A percentile compares a stretch with the other conserved stretches of the same genome.
Conservation (phyloP, 1,139 yeast genomes). For the Magnusiomyces sp. region DNA sequence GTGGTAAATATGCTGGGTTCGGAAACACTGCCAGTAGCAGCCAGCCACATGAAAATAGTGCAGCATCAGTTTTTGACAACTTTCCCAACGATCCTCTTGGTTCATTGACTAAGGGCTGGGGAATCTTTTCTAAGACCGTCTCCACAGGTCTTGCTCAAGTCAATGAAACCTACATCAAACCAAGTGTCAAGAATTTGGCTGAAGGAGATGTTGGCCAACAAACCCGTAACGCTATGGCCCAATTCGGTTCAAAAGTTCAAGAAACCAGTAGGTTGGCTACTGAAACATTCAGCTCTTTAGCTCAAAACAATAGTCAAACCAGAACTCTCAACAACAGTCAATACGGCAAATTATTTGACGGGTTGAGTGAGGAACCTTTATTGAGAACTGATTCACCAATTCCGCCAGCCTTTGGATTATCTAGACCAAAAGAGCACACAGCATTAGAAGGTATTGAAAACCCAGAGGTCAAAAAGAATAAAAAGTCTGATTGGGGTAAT, state of each 20-base stretch:
- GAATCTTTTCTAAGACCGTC: conserved; percentile 75
- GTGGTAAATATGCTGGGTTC: conserved; percentile 87
- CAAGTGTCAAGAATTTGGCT: conserved; percentile 72
- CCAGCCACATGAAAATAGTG: conserved; percentile 27
- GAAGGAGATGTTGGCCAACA: conserved; percentile 73
- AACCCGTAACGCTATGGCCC: conserved; percentile 86
- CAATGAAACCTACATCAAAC: conserved; percentile 80
- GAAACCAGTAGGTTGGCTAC: conserved; percentile 65
- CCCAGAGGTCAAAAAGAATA: conserved; percentile 22
- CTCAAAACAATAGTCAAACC: conserved; percentile 28
- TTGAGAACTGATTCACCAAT: conserved; percentile 23
- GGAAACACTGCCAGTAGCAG: conserved; percentile 65
- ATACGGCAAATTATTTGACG: conserved; percentile 46
- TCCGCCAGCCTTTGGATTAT: conserved; percentile 64
- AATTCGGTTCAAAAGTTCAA: conserved; percentile 89
- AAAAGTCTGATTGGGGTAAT: conserved; percentile 23
- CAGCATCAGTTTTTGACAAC: conserved; percentile 48
- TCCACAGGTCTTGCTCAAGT: conserved; percentile 79
- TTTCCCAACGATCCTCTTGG: conserved; percentile 84
- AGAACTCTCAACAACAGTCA: conserved; percentile 35
- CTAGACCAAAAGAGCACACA: conserved; percentile 52
- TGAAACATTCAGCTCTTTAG: conserved; percentile 55
- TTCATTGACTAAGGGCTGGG: conserved; percentile 88
- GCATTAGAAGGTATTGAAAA: conserved; percentile 44
- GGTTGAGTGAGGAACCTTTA: conserved; percentile 35